Conservation (phyloP, 768 basidiomycete genomes). For the Boletus rufocinnamomeus region DNA sequence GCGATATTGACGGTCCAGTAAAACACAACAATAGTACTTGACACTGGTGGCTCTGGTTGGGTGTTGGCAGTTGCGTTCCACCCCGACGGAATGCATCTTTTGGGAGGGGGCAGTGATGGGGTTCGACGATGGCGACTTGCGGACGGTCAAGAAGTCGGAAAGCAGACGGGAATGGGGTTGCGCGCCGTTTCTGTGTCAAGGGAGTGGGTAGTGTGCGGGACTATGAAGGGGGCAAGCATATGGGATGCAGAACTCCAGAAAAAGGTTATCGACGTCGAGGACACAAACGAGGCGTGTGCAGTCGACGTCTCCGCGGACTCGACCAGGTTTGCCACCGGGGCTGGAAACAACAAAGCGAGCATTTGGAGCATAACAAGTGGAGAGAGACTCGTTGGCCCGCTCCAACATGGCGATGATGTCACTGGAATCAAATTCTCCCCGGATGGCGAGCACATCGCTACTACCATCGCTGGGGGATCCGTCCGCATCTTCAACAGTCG, state of each 20-base stretch:
- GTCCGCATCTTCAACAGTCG: too few relatives aligned
- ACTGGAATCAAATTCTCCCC: too few relatives aligned
- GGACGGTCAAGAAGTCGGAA: background rate
- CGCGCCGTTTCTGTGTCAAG: background rate
- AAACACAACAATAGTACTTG: background rate
- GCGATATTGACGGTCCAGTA: too few relatives aligned
- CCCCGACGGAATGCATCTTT: background rate
- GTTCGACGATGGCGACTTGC: too few relatives aligned
- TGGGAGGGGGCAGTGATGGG: background rate
- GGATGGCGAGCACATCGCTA: too few relatives aligned
- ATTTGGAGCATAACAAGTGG: background rate
- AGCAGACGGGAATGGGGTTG: background rate
- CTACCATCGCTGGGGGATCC: too few relatives aligned
- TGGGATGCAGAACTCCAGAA: background rate
- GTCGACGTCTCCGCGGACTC: background rate
- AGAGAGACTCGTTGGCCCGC: background rate
- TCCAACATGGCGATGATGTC: too few relatives aligned
- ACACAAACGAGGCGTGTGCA: rapidly evolving
- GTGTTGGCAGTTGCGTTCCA: background rate
- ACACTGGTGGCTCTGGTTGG: background rate
- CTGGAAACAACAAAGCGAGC: background rate
- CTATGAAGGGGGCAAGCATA: background rate
- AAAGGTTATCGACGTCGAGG: background rate
- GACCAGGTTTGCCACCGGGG: background rate
- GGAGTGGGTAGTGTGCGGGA: background rate